Evolutionary conservation across 345 rosid species (phyloP).

Genomic region (Passiflora organensis): DNA sequence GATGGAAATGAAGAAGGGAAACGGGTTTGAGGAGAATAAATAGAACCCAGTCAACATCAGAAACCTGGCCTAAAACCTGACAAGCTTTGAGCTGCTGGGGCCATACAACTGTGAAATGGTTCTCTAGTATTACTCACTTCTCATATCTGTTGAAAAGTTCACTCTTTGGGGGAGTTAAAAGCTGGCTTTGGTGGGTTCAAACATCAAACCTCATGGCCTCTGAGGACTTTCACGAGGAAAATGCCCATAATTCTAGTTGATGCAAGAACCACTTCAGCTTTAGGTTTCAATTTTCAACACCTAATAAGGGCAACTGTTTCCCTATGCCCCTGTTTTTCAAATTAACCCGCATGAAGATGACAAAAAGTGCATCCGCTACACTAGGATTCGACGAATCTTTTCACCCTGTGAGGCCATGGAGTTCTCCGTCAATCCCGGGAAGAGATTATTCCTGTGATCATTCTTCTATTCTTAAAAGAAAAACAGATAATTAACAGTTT

Average conservation of each 20-base stretch:
- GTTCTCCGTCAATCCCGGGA: too few relatives aligned
- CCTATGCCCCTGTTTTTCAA: too few relatives aligned
- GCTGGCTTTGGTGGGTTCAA: conserved; percentile 8
- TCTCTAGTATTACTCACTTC: neutral
- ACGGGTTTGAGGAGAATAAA: conserved; percentile 25
- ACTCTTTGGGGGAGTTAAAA: neutral
- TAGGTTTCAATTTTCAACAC: conserved; percentile 3
- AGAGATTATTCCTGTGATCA: too few relatives aligned
- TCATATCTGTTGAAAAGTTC: conserved; percentile 7
- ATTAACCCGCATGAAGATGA: neutral
- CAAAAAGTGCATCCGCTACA: neutral
- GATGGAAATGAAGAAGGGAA: conserved; percentile 21
- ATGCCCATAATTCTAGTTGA: conserved; percentile 11
- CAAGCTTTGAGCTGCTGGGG: conserved; percentile 20
- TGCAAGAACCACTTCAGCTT: neutral
- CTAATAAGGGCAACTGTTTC: neutral
- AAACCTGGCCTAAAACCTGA: conserved; percentile 12
- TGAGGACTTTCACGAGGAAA: conserved; percentile 1
- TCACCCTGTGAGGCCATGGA: too few relatives aligned
- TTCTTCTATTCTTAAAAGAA: too few relatives aligned
- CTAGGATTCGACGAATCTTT: too few relatives aligned
- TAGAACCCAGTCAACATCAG: conserved; percentile 41
- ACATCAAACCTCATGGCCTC: conserved; percentile 28
- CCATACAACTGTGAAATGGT: conserved; percentile 20
- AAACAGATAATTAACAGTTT: too few relatives aligned